Evolutionary conservation across 2,329 filamentous ascomycete genomes (phyloP), one percentile per base, ranked within the genome.

Genomic region (Curvularia spicifera): DNA sequence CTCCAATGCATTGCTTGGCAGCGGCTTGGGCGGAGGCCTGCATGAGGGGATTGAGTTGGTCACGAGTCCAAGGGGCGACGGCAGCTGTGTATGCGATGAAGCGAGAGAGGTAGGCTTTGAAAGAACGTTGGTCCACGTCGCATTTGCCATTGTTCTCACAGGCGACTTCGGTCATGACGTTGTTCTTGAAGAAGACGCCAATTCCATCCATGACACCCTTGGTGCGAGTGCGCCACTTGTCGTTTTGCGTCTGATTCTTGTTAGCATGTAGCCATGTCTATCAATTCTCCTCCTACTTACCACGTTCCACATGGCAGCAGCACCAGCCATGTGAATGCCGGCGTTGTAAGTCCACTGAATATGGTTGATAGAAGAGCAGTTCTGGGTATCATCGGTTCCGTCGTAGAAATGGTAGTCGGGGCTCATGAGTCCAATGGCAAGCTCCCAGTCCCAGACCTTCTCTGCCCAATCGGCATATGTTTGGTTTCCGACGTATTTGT

Each of bases 401-500:
- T 83, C 80, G 63, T 73, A 82, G 69, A 79, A 79, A 57, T 79
- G 73, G 69, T 76, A 80, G 5, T 78, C 75, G 1, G 72, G 63
- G 52, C 79, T 81, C 67, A 85, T 81, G 42, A 87, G 79, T 15
- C 83, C 82, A 3, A 84, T 77, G 10, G 69, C 66, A 0, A 66
- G 61, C 48, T 82, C 78, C 78, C 80, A 88, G 50, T 85, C 82
- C 87, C 88, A 90, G 13, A 85, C 78, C 68, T 83, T 85, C 53
- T 83, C 75, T 3, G 89, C 89, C 89, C 89, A 91, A 12, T 88
- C 81, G 20, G 58, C 56, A 42, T 78, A 78, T 5, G 74, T 76
- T 4, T 82, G 71, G 70, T 90, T 89, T 13, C 85, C 86, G 0
- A 88, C 90, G 56, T 86, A 87, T 53, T 89, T 86, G 39, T 87